These are phyloP conservation scores for Suaeda aralocaspica DNA, from an alignment of 148 eudicot species.

Conservation along the genomic window DNA sequence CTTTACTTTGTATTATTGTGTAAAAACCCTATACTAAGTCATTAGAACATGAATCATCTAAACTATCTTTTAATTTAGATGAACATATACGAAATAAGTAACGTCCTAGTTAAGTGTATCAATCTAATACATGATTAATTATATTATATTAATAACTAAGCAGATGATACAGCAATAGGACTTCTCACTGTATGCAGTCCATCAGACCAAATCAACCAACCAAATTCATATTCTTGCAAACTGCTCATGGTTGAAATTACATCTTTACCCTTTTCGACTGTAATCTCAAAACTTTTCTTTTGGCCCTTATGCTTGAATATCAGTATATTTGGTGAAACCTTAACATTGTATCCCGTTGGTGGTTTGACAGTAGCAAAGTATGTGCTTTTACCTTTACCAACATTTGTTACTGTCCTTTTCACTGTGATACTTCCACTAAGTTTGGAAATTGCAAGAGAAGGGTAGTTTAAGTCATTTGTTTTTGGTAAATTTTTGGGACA, in stretches of 20 bases:
- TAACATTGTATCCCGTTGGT: conserved; percentile 53
- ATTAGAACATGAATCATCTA: neutral
- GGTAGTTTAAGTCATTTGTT: conserved; percentile 53
- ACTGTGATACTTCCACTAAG: conserved; percentile 44
- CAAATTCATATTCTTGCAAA: conserved; percentile 40
- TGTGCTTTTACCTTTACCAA: conserved; percentile 39
- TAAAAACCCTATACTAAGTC: neutral
- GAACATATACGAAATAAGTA: no score
- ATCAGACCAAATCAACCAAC: conserved; percentile 66
- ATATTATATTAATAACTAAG: conserved; percentile 10
- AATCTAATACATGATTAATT: neutral
- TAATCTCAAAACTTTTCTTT: conserved; percentile 57
- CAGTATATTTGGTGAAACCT: conserved; percentile 46
- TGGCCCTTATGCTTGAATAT: conserved; percentile 44
- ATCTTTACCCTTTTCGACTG: conserved; percentile 33
- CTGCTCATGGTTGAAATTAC: neutral
- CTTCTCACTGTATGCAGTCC: conserved; percentile 63
- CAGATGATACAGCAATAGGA: conserved; percentile 60
- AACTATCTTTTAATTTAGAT: conserved; percentile 5
- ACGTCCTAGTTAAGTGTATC: no score
- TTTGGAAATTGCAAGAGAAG: conserved; percentile 59
- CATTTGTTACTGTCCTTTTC: conserved; percentile 61
- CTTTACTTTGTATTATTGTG: no score
- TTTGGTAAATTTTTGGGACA: conserved; percentile 52
- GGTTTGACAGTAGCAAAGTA: conserved; percentile 46